Evolutionary conservation across 1,284 basidiomycete species (phyloP), one percentile per base, ranked within the genome.

Genomic region (Golubevia pallescens): DNA sequence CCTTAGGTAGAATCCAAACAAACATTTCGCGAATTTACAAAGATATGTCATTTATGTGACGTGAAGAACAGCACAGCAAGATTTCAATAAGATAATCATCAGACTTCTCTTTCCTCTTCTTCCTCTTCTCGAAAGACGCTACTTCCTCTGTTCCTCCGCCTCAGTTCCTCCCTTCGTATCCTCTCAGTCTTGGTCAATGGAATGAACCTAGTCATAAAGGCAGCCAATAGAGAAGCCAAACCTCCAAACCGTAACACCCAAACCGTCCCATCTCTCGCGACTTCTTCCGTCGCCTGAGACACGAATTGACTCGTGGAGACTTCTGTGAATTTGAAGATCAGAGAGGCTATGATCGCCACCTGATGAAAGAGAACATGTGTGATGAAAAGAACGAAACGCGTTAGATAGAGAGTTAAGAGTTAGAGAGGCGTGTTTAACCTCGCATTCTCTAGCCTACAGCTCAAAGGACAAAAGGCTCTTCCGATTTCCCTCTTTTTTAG

Each of bases 201-300:
- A 1, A 84, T 74, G n/a, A 61, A 68, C 23, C 79, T 62, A 5
- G 79, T 77, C 16, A 66, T 48, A 2, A 68, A 3, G 0, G 76
- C 77, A 2, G 81, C 81, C 8, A 71, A 24, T 8, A 83, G 34
- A 1, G 79, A 70, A 74, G 78, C 77, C 1, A 93, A 78, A 38
- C 95, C 95, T 58, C 95, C 95, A 78, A 97, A 97, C 13, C 94
- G 90, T 60, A 98, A 87, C 3, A 97, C 93, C 94, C 95, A 97
- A 0, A 92, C 93, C 89, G 62, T 88, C 87, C 62, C 89, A 88
- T 58, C 88, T 87, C 20, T 86, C 85, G 7, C 87, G 86, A 61
- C 88, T 84, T 2, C 86, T 80, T 14, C 87, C 85, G 8, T 74
- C 71, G 10, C 88, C 67, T 57, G 68, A 60, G 32, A 71, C 86